Evolutionary conservation across 2,329 filamentous ascomycete species (phyloP).

Genomic region (Aspergillus texensis): DNA sequence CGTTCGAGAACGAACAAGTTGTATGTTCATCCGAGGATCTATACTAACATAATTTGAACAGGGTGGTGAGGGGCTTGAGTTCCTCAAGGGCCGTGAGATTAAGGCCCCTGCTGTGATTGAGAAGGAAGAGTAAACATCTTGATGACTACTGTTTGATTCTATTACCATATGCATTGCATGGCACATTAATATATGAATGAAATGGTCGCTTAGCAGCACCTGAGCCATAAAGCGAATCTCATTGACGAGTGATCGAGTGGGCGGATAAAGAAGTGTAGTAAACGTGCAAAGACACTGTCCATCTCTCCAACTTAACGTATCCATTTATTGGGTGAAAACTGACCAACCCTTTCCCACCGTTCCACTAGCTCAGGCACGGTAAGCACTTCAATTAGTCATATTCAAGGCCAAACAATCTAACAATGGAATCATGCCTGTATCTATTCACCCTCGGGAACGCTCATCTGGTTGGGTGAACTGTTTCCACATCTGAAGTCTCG

Average conservation of each 20-base stretch:
- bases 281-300: neutral
- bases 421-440: neutral
- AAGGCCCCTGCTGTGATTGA: conserved; percentile 67
- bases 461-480: neutral
- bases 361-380: neutral
- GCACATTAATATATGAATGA: conserved; percentile 9
- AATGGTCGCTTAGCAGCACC: neutral
- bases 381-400: neutral
- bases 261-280: neutral
- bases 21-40: neutral
- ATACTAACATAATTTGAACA: conserved; percentile 32
- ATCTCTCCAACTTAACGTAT: neutral
- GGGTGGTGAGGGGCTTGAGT: conserved; percentile 66
- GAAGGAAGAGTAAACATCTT: conserved; percentile 50
- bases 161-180: neutral
- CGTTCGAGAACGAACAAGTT: neutral
- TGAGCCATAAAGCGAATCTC: neutral
- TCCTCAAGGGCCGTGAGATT: conserved; percentile 61
- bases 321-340: neutral
- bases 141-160: neutral
- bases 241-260: neutral
- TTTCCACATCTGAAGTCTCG: neutral
- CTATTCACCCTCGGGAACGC: neutral
- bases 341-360: neutral
- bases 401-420: neutral